phyloP scores from a whole-genome alignment of 2,329 filamentous ascomycete genomes.

The Massarina eburnea region DNA sequence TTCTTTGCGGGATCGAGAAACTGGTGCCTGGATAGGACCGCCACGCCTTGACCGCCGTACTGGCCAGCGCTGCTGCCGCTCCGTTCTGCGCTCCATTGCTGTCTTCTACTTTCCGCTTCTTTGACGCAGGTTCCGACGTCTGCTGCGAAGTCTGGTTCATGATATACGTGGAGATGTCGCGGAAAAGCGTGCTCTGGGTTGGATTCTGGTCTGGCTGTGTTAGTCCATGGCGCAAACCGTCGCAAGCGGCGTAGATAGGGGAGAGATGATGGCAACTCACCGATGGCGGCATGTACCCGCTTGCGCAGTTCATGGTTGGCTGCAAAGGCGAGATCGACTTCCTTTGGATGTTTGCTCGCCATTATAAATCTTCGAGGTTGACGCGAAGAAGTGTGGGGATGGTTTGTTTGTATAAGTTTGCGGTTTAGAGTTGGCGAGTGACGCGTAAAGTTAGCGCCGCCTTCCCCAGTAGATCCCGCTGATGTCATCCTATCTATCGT shows the following conservation, averaged over 20 bases:
- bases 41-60: slow-evolving; percentile 28
- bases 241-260: background rate
- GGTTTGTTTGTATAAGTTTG: background rate
- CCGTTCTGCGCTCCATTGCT: slow-evolving; percentile 23
- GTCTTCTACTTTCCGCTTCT: slow-evolving; percentile 44
- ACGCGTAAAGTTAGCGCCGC: too few relatives aligned
- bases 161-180: slow-evolving; percentile 41
- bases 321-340: slow-evolving; percentile 39
- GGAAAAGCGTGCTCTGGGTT: slow-evolving; percentile 35
- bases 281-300: slow-evolving; percentile 41
- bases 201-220: slow-evolving; percentile 34
- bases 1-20: slow-evolving; percentile 63
- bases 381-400: background rate
- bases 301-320: slow-evolving; percentile 39
- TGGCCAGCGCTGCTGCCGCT: slow-evolving; percentile 18
- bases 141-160: slow-evolving; percentile 26
- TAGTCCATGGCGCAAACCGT: slow-evolving; percentile 7
- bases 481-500: too few relatives aligned
- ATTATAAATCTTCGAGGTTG: slow-evolving; percentile 8
- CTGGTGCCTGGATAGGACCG: slow-evolving; percentile 53
- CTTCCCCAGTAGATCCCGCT: too few relatives aligned
- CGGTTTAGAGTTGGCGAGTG: slow-evolving; percentile 5
- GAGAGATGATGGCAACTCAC: slow-evolving; percentile 13
- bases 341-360: slow-evolving; percentile 23
- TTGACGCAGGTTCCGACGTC: slow-evolving; percentile 31